These are phyloP conservation scores for Candida ipomoeae DNA, from an alignment of 805 yeast species.

Conservation along the genomic window DNA sequence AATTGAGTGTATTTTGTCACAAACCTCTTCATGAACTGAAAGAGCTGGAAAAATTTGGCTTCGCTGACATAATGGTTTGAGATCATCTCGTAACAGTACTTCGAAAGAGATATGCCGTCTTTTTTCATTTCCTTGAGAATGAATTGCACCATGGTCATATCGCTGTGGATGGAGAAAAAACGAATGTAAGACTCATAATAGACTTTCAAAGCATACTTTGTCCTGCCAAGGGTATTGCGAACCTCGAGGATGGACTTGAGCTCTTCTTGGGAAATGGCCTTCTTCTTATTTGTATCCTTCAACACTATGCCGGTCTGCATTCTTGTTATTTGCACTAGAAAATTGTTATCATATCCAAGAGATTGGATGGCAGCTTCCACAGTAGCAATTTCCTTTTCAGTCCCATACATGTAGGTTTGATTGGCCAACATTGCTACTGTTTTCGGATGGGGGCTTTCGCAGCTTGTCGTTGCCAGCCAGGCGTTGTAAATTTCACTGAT, in stretches of 20 bases:
- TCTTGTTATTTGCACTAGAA: conserved; percentile 22
- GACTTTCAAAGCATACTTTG: conserved; percentile 18
- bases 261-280: conserved; percentile 24
- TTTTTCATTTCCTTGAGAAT: conserved; percentile 24
- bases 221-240: conserved; percentile 10
- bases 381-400: conserved; percentile 21
- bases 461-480: conserved; percentile 26
- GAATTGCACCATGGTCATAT: conserved; percentile 25
- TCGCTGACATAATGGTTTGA: conserved; percentile 23
- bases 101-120: conserved; percentile 21
- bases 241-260: conserved; percentile 18
- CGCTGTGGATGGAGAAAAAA: conserved; percentile 28
- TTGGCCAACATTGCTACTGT: conserved; percentile 25
- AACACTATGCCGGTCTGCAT: conserved; percentile 24
- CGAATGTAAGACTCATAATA: conserved; percentile 27
- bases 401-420: conserved; percentile 30
- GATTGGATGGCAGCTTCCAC: conserved; percentile 20
- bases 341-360: conserved; percentile 20
- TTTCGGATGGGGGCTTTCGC: conserved; percentile 24
- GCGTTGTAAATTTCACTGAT: conserved; percentile 18
- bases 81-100: conserved; percentile 21
- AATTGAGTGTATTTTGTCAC: conserved; percentile 16
- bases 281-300: conserved; percentile 26
- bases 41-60: conserved; percentile 27
- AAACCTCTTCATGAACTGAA: conserved; percentile 22